A percentile compares a stretch with the other conserved stretches of the same genome.
phyloP scores from a whole-genome alignment of 108 stramenopile genomes.

The Poteriospumella lacustris region DNA sequence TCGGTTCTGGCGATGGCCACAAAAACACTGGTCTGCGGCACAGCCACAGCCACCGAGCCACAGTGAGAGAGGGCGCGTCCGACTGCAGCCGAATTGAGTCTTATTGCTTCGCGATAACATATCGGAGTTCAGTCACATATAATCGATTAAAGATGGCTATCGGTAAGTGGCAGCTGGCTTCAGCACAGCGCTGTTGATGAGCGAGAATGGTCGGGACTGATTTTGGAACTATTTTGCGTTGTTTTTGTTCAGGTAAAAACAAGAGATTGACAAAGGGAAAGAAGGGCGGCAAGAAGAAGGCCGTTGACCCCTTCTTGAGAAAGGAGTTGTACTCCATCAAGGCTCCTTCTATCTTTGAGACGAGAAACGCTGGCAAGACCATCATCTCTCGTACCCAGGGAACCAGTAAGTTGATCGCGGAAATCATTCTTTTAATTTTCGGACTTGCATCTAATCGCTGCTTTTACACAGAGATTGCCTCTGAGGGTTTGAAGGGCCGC shows the following conservation, averaged over 20 bases:
- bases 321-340: constrained; percentile 99
- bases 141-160: too few relatives aligned
- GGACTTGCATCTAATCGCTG: neutral
- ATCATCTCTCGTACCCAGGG: constrained; percentile 96
- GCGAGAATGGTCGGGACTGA: too few relatives aligned
- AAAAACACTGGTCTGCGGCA: too few relatives aligned
- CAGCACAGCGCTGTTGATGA: too few relatives aligned
- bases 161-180: too few relatives aligned
- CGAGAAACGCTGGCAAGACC: constrained; percentile 92
- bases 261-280: constrained; percentile 84
- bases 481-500: constrained; percentile 94
- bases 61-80: too few relatives aligned
- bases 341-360: constrained; percentile 90
- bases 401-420: constrained; percentile 57
- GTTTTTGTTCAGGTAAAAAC: constrained; percentile 78
- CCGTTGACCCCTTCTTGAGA: constrained; percentile 90
- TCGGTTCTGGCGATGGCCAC: too few relatives aligned
- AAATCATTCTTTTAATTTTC: neutral
- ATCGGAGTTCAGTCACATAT: too few relatives aligned
- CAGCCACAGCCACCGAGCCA: too few relatives aligned
- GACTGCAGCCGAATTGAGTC: too few relatives aligned
- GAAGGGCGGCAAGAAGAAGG: constrained; percentile 64
- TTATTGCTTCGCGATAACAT: too few relatives aligned
- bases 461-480: constrained; percentile 67
- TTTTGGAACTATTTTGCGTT: too few relatives aligned